Evolutionary conservation across 129 eudicot species (phyloP), one percentile per base, ranked within the genome.

Genomic region (Calendula officinalis): DNA sequence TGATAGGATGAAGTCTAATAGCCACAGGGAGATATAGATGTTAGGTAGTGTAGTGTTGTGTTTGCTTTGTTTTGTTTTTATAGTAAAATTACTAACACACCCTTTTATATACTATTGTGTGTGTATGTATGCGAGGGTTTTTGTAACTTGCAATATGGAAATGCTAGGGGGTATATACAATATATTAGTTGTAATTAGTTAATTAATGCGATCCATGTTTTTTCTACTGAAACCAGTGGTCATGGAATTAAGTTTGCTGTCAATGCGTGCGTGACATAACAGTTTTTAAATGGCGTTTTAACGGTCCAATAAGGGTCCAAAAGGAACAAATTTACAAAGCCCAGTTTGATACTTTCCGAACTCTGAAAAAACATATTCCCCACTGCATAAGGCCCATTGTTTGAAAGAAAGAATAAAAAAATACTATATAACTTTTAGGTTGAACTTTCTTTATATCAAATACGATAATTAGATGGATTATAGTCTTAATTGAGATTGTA

Each of bases 1-100:
- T 72, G 84, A 62, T 45, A 78, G 83, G 66, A 60, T 78, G 77
- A 87, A 68, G 32, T 79, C 30, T 22, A 22, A 47, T 30, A 77
- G 83, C 61, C 69, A 74, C 64, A 83, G 76, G 56, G 79, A 64
- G 7, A 47, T 77, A n/a, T n/a, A n/a, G n/a, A 65, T 79, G n/a
- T n/a, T n/a, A n/a, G n/a, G n/a, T n/a, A n/a, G n/a, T n/a, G n/a
- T n/a, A 68, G 47, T 38, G 74, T 42, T 65, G 73, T 54, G 54
- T 52, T 74, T 77, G 30, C 67, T 40, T n/a, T 65, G 70, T 70
- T 66, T 66, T 78, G 62, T 46, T n/a, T 70, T 55, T n/a, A n/a
- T n/a, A n/a, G 71, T 49, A 55, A 44, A 71, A 40, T 72, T 44
- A 48, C 63, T 57, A 70, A 41, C 50, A 53, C 65, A 70, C 75